Evolutionary conservation across 768 basidiomycete genomes (phyloP), one percentile per base, ranked within the genome.

Genomic region (Macrolepiota dolichaula): DNA sequence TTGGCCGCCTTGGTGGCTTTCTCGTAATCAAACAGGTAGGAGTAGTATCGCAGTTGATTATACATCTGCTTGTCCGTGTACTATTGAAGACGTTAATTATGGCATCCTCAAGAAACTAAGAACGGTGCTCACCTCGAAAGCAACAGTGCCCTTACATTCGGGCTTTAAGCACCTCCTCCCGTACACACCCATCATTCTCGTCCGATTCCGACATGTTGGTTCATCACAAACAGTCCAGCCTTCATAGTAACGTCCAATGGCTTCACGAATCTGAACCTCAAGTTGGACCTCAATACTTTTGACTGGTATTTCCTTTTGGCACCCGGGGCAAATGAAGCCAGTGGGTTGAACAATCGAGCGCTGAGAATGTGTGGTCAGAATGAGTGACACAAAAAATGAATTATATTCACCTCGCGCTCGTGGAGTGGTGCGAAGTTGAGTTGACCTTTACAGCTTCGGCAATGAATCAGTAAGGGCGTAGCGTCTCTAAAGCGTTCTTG

Each of bases 101-200:
- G 19, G 11, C 32, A 10, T 62, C 51, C 51, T 51, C 37, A 22
- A 7, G 7, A 44, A 4, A 36, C 2, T 19, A 22, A 17, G 19
- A 22, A 29, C 5, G 37, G 54, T 6, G 74, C 85, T 36, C 64
- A 92, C 94, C 82, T 93, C 91, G 62, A 91, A 88, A 15, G 82
- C 65, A 59, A 95, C 89, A 17, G 73, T 78, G 2, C 92, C 92
- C 62, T 74, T 79, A 72, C 94, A 96, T 10, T 81, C 85, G 5
- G 72, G 74, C 50, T 84, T 82, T 57, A 94, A 70, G 71, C 97
- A 99, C 53, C 88, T 79, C 35, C 87, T 82, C 5, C 94, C 95
- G 71, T 94, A 96, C 0, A 98, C 93, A 37, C 91, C 81, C 92
- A 98, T 96, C 82, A 88, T 91, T 19, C 97, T 81, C n/a, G 96